Percentiles rank a stretch among this genome's conserved stretches.
Evolutionary conservation across 345 rosid species (phyloP).

Genomic region (Noccaea bulbosa): DNA sequence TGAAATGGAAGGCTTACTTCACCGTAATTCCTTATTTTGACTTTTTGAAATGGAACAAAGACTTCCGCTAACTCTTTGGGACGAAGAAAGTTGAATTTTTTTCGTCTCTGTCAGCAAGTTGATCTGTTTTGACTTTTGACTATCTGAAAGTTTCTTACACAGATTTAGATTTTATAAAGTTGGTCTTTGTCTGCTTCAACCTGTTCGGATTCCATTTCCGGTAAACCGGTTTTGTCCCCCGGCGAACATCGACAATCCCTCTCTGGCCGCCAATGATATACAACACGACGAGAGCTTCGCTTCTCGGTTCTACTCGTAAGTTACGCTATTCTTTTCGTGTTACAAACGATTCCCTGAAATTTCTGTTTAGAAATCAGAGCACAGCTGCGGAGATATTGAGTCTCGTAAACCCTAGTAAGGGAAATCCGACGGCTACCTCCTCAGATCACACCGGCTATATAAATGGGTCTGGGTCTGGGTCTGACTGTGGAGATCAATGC

Average conservation of each 20-base stretch:
- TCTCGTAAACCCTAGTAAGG: conserved; percentile 30
- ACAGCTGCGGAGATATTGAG: conserved; percentile 57
- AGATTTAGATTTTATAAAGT: not conserved
- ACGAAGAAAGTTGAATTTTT: not conserved
- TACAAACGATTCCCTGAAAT: conserved; percentile 37
- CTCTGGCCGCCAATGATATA: conserved; percentile 39
- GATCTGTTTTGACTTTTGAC: not conserved
- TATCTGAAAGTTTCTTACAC: not conserved
- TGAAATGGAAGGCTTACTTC: too few species aligned
- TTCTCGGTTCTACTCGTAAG: conserved; percentile 46
- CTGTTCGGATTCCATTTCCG: conserved; percentile 7
- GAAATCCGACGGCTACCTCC: conserved; percentile 17
- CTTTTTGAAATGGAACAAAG: too few species aligned
- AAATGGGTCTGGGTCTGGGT: not conserved
- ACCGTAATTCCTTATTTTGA: too few species aligned
- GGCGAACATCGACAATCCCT: too few species aligned
- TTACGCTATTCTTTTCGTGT: conserved; percentile 47
- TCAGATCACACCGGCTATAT: conserved; percentile 11
- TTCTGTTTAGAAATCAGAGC: conserved; percentile 46
- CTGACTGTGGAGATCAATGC: conserved; percentile 18
- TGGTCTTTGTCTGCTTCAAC: not conserved
- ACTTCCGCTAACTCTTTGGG: too few species aligned
- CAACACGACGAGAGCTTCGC: conserved; percentile 45
- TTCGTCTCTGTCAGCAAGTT: not conserved
- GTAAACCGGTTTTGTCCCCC: not conserved